These are phyloP conservation scores for Prinsepia uniflora DNA, from an alignment of 306 rosid species.

Conservation along the genomic window DNA sequence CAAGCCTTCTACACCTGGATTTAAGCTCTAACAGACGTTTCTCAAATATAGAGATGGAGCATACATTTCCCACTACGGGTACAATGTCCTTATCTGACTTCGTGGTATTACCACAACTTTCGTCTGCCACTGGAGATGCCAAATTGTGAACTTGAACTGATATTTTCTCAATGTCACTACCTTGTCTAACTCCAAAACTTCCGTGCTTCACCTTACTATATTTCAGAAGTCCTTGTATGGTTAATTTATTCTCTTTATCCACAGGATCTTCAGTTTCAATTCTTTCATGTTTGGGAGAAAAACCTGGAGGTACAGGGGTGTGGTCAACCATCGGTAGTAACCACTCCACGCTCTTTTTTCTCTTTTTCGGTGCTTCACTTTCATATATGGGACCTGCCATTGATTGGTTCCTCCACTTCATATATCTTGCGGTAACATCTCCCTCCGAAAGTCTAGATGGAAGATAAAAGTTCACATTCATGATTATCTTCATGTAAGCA, in stretches of 20 bases:
- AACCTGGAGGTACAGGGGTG: neutral
- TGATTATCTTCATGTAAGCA: constrained; percentile 25
- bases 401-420: constrained; percentile 20
- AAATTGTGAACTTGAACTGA: neutral
- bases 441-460: too few species aligned
- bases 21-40: neutral
- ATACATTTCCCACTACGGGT: neutral
- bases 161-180: neutral
- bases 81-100: neutral
- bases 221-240: neutral
- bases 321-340: neutral
- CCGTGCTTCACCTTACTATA: too few species aligned
- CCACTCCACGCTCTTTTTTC: neutral
- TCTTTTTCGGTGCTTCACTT: neutral
- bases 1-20: constrained; percentile 2
- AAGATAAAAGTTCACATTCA: constrained; percentile 21
- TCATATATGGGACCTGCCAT: neutral
- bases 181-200: neutral
- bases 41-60: neutral
- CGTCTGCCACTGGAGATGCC: neutral
- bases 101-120: neutral
- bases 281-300: neutral
- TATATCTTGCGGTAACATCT: too few species aligned
- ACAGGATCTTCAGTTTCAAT: neutral
- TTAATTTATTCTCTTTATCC: neutral